phyloP scores from a whole-genome alignment of 1,284 basidiomycete species.

The Marasmius sp. region DNA sequence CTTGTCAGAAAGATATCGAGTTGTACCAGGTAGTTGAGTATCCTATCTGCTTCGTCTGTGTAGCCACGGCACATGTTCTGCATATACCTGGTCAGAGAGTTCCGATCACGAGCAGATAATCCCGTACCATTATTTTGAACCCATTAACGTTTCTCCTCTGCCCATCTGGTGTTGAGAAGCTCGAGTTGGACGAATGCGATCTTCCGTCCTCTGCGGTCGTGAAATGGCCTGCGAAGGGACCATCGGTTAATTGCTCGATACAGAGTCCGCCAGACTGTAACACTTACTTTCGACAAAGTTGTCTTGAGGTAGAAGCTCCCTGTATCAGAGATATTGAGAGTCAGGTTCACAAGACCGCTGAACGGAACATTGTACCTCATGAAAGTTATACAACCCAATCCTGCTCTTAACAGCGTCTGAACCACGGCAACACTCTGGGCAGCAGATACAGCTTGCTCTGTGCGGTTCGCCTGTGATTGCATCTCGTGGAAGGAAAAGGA shows the following conservation, averaged over 20 bases:
- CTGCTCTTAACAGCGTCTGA: conserved; percentile 69
- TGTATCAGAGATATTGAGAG: conserved; percentile 23
- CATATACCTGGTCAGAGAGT: conserved; percentile 22
- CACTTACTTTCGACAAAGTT: conserved; percentile 73
- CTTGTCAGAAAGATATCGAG: conserved; percentile 13
- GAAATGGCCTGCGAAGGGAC: conserved; percentile 45
- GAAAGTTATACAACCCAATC: conserved; percentile 76
- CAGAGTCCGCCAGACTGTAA: not conserved
- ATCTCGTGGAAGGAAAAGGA: not conserved
- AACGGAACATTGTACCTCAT: conserved; percentile 48
- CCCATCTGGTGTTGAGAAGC: conserved; percentile 27
- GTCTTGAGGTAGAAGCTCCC: conserved; percentile 74
- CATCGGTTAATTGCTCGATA: conserved; percentile 10
- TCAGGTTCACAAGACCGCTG: conserved; percentile 1
- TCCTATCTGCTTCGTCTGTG: conserved; percentile 75
- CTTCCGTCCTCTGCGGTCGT: conserved; percentile 46
- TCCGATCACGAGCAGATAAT: conserved; percentile 1
- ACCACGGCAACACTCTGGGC: conserved; percentile 66
- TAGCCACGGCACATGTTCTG: conserved; percentile 74
- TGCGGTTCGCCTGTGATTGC: conserved; percentile 21
- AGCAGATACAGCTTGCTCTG: conserved; percentile 47
- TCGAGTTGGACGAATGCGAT: conserved; percentile 21
- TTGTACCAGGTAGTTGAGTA: conserved; percentile 74
- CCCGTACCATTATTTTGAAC: conserved; percentile 52
- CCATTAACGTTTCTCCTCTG: conserved; percentile 45